phyloP scores from a whole-genome alignment of 495 filamentous ascomycete species.

The Aspergillus nidulans region DNA sequence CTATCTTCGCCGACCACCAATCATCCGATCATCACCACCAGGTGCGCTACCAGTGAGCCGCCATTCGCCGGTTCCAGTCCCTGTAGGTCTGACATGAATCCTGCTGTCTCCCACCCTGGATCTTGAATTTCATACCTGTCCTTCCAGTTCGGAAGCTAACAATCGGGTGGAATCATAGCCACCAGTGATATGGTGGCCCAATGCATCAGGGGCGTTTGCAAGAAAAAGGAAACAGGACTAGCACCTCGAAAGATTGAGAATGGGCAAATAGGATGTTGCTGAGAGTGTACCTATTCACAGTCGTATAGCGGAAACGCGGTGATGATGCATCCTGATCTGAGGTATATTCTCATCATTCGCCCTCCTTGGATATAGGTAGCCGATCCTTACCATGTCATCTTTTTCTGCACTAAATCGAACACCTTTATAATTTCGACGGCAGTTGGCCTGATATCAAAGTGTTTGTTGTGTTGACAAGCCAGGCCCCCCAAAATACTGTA shows the following conservation, averaged over 20 bases:
- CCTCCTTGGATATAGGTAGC: neutral
- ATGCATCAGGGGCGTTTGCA: neutral
- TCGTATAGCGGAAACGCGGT: neutral
- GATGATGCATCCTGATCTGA: neutral
- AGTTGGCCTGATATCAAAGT: neutral
- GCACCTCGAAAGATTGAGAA: neutral
- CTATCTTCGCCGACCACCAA: constrained; percentile 15
- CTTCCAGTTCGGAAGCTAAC: constrained; percentile 6
- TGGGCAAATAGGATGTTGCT: neutral
- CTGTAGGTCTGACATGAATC: constrained; percentile 7
- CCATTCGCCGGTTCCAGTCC: constrained; percentile 31
- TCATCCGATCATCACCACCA: constrained; percentile 24
- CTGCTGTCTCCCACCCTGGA: constrained; percentile 8
- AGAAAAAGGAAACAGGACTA: neutral
- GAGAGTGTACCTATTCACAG: neutral
- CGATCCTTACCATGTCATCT: neutral
- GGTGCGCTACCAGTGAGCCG: constrained; percentile 51
- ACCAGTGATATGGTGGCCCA: neutral
- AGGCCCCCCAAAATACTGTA: no score
- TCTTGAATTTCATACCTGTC: constrained; percentile 9
- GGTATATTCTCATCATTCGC: neutral
- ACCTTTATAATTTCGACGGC: neutral
- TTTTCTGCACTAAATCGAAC: neutral
- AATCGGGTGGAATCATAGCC: constrained; percentile 1
- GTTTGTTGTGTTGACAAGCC: neutral